Conservation (phyloP, 2,329 filamentous ascomycete genomes). For the Zelopaecilomyces penicillatus region DNA sequence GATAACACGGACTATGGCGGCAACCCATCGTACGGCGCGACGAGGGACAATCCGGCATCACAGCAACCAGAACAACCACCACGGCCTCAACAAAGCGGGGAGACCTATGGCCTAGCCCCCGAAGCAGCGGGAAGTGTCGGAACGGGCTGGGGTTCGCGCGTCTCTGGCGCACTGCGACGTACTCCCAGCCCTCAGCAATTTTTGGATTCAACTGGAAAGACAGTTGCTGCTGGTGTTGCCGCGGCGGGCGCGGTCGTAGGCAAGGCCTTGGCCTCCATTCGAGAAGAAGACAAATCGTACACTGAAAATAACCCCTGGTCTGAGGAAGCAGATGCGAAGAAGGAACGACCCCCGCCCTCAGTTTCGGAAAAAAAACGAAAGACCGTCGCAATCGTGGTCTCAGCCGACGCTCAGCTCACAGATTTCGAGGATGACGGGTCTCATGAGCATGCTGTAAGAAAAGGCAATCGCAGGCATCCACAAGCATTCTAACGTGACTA, state of each 20-base stretch:
- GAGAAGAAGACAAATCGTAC: slow-evolving; percentile 76
- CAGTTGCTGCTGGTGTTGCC: slow-evolving; percentile 70
- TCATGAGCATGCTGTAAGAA: slow-evolving; percentile 74
- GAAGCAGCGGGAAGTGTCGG: slow-evolving; percentile 8
- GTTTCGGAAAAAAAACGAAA: slow-evolving; percentile 48
- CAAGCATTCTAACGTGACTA: slow-evolving; percentile 8
- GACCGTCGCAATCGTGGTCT: slow-evolving; percentile 82
- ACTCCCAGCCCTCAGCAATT: slow-evolving; percentile 85
- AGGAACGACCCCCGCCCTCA: slow-evolving; percentile 31
- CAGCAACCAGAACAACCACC: slow-evolving; percentile 28
- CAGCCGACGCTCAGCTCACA: slow-evolving; percentile 59
- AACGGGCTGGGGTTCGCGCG: slow-evolving; percentile 61
- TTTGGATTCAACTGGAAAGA: slow-evolving; percentile 73
- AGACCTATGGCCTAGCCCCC: slow-evolving; percentile 29
- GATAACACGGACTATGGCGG: slow-evolving; percentile 43
- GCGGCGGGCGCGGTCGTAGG: slow-evolving; percentile 77
- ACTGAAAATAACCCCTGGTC: slow-evolving; percentile 87
- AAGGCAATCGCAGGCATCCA: too few species aligned
- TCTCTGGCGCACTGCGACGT: slow-evolving; percentile 72
- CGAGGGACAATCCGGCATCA: slow-evolving; percentile 24
- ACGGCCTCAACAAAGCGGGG: slow-evolving; percentile 19
- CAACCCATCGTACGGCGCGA: slow-evolving; percentile 41
- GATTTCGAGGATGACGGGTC: slow-evolving; percentile 50
- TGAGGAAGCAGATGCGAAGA: slow-evolving; percentile 72
- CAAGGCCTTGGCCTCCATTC: slow-evolving; percentile 72